A percentile compares a stretch with the other conserved stretches of the same genome.
These are phyloP conservation scores for Prunus mira DNA, from an alignment of 306 rosid genomes.

Conservation along the genomic window DNA sequence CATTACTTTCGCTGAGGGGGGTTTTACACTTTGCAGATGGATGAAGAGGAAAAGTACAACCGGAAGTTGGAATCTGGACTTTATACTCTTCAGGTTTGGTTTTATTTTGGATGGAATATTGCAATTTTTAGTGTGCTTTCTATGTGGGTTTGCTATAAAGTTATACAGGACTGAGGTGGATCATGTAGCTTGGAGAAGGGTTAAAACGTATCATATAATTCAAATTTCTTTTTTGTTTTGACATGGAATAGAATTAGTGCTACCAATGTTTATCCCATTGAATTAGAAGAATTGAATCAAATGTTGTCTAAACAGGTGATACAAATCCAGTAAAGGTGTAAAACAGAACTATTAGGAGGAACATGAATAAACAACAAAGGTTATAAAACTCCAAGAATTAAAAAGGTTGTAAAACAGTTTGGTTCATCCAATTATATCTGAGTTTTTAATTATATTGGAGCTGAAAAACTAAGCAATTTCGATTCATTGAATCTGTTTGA, in stretches of 20 bases:
- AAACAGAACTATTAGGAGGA: neutral
- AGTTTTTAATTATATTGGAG: neutral
- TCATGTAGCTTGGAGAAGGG: neutral
- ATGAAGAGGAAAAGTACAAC: conserved; percentile 91
- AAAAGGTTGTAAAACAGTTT: neutral
- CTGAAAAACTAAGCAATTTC: neutral
- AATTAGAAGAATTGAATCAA: neutral
- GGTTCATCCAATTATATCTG: neutral
- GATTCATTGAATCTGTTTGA: neutral
- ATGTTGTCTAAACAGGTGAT: neutral
- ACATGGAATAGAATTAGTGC: neutral
- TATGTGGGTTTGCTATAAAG: neutral
- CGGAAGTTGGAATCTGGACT: conserved; percentile 93
- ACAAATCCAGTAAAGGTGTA: neutral
- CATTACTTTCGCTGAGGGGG: neutral
- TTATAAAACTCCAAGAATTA: neutral
- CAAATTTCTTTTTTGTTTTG: neutral
- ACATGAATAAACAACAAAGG: neutral
- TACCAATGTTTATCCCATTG: neutral
- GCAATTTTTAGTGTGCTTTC: neutral
- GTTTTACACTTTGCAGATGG: conserved; percentile 54
- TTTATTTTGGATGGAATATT: neutral
- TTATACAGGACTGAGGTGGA: neutral
- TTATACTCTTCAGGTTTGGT: conserved; percentile 84
- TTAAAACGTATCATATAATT: neutral